Evolutionary conservation across 768 basidiomycete genomes (phyloP).

Genomic region (Neoboletus subvelutipes): DNA sequence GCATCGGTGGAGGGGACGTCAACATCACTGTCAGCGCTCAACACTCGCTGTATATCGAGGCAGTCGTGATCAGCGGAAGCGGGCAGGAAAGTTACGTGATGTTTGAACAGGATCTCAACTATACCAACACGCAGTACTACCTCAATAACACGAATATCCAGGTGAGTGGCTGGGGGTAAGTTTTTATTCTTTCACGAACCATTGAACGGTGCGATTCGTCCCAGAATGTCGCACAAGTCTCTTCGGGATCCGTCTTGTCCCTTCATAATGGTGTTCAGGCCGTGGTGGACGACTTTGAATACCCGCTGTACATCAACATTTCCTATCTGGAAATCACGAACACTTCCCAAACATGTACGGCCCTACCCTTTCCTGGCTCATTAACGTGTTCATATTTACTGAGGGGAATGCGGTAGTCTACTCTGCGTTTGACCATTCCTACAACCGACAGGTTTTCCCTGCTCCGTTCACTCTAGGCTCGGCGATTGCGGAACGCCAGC

Average conservation of each 20-base stretch:
- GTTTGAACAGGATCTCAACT: slow-evolving; percentile 61
- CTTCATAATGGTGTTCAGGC: slow-evolving; percentile 46
- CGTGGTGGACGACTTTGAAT: slow-evolving; percentile 52
- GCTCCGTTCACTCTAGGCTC: slow-evolving; percentile 58
- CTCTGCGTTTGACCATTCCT: slow-evolving; percentile 64
- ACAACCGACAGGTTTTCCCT: slow-evolving; percentile 56
- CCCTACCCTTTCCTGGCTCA: neutral
- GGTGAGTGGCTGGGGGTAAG: slow-evolving; percentile 23
- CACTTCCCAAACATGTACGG: slow-evolving; percentile 21
- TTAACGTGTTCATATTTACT: neutral
- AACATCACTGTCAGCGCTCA: slow-evolving; percentile 63
- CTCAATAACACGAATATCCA: slow-evolving; percentile 45
- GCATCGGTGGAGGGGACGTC: slow-evolving; percentile 44
- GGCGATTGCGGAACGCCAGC: slow-evolving; percentile 57
- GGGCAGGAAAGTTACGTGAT: slow-evolving; percentile 54
- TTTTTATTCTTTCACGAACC: neutral
- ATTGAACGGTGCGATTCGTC: neutral
- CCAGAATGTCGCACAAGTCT: slow-evolving; percentile 51
- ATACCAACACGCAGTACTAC: slow-evolving; percentile 63
- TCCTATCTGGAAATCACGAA: slow-evolving; percentile 34
- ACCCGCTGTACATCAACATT: slow-evolving; percentile 49
- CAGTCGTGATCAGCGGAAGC: slow-evolving; percentile 60
- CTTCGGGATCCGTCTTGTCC: slow-evolving; percentile 46
- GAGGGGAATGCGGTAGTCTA: slow-evolving; percentile 38
- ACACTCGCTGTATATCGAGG: slow-evolving; percentile 57